Evolutionary conservation across 208 protist species (phyloP), one percentile per base, ranked within the genome.

Genomic region (Vickermania ingenoplastis): DNA sequence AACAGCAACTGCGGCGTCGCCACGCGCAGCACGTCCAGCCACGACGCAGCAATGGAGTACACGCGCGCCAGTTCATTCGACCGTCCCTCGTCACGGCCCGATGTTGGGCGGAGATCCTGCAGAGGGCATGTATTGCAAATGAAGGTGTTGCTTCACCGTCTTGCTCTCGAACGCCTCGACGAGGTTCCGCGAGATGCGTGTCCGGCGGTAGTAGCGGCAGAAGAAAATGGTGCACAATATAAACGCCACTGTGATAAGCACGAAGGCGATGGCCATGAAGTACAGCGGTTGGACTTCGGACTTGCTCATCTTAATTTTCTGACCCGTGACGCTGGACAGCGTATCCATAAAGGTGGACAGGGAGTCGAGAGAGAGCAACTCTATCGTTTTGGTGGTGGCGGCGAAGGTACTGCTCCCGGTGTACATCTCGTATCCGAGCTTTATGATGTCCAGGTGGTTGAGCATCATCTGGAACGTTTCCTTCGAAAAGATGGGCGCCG

Each of bases 1-100:
- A 57, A 59, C 11, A 70, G 24, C 7, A 61, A 14, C 65, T 70
- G 65, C n/a, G 65, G 60, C 26, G 63, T 27, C 21, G 28, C 23
- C n/a, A 51, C 25, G 30, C 65, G 65, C 50, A 70, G 23, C 26
- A 22, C 27, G 41, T 59, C 65, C 25, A 70, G 4, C 14, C 7
- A 65, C 11, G 25, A 24, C 17, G 48, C 65, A 3, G 65, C 65
- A 17, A 61, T 26, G 13, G 27, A 21, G 59, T 65, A 70, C 52
- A 58, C 59, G 3, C 59, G 65, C n/a, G 58, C 57, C 14, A 64
- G 11, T 3, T 64, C 57, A 49, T 45, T 45, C 36, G 24, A 28
- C 17, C 7, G 11, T 2, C 23, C 7, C 50, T 23, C 17, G 7
- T 2, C 7, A 3, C 48, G 56, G 7, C 55, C 21, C 29, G 26